Base-by-base conservation (phyloP, 2,329 filamentous ascomycete genomes). In the Fusarium xyrophilum region DNA sequence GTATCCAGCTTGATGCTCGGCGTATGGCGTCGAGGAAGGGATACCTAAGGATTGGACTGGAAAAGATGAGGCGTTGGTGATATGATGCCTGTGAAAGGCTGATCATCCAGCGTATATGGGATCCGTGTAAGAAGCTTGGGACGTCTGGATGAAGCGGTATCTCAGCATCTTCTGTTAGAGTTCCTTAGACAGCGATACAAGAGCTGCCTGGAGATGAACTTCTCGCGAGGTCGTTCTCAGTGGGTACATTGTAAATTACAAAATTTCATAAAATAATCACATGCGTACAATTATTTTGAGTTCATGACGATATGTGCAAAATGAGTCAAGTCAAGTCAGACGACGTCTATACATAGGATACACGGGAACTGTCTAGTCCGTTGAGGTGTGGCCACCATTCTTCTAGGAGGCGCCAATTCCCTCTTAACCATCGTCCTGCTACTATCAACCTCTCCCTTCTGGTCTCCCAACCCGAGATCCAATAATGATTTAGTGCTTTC, bases 401-500 rank as follows among this genome's bases (percentile, higher is more conserved):
- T 58, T 63, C 63, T 56, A 63, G 56, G 65, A 66, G 67, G 63
- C 61, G 61, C 62, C 65, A 57, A 72, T 73, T 63, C 70, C 56
- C 61, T 68, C 60, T 73, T 66, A 72, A 60, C 60, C 62, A 66
- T 62, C 48, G 58, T 62, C 65, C 56, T 73, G 54, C 40, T 59
- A 55, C 60, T 70, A 48, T 64, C 56, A 62, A 64, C 58, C 51
- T 54, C 48, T 30, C 55, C 40, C 59, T 58, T 32, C 35, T 47
- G 51, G 55, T 43, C 43, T 63, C 56, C 56, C 64, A 52, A 43
- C 33, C 59, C 27, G 43, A 57, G 35, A n/a, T 47, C 33, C 33
- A 54, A 54, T 23, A 21, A 55, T 52, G 28, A 53, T 69, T 77
- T 79, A 81, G 77, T 85, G 81, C 78, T 79, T 83, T 82, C 82